Evolutionary conservation across 305 asterid genomes (phyloP).

Genomic region (Rubia tinctorum): DNA sequence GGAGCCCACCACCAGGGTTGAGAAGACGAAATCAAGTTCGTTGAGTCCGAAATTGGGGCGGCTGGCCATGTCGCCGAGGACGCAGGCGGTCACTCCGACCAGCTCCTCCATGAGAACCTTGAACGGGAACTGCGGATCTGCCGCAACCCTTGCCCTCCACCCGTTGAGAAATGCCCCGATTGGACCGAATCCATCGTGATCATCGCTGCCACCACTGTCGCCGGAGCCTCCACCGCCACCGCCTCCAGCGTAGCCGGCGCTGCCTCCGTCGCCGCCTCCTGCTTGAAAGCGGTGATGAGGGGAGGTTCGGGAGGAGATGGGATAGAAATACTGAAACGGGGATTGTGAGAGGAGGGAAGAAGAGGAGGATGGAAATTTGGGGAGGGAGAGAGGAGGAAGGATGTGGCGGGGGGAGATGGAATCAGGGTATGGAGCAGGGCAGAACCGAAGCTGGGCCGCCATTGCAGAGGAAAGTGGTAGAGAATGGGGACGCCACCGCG

Average conservation of each 20-base stretch:
- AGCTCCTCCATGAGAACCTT: conserved; percentile 54
- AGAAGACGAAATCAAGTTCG: conserved; percentile 46
- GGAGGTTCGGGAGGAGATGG: conserved; percentile 8
- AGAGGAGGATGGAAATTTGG: neutral
- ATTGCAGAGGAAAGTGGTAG: conserved; percentile 17
- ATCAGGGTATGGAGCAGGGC: conserved; percentile 20
- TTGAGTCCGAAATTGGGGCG: conserved; percentile 50
- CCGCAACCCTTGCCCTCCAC: conserved; percentile 50
- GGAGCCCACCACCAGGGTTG: conserved; percentile 46
- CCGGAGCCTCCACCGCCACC: conserved; percentile 16
- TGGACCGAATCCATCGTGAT: conserved; percentile 34
- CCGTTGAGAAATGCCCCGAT: conserved; percentile 41
- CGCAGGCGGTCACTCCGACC: conserved; percentile 47
- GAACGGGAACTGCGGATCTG: conserved; percentile 51
- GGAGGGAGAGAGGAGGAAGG: conserved; percentile 13
- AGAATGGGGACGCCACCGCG: neutral
- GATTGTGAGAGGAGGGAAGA: neutral
- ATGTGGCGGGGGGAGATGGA: conserved; percentile 1
- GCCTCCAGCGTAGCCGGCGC: conserved; percentile 20
- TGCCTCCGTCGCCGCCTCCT: conserved; percentile 20
- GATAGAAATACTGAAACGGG: neutral
- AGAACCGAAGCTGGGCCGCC: conserved; percentile 36
- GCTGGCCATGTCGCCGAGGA: conserved; percentile 43
- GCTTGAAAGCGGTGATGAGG: conserved; percentile 15
- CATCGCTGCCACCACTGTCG: conserved; percentile 17